Evolutionary conservation across 495 filamentous ascomycete genomes (phyloP).

Genomic region (Patellaria atrata): DNA sequence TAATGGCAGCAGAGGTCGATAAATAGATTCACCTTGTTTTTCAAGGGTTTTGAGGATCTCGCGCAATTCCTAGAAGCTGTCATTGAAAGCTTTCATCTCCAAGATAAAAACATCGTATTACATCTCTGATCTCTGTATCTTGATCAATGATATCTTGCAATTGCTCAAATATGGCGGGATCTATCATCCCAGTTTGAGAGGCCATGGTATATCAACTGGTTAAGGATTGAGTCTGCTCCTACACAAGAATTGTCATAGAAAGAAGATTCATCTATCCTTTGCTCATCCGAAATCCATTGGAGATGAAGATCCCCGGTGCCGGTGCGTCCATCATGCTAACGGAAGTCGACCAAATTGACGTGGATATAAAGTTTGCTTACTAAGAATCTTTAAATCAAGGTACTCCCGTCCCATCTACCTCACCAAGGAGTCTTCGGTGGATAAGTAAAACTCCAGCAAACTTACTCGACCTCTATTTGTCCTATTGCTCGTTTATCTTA

Average conservation of each 20-base stretch:
- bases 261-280: no score
- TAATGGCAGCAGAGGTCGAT: no score
- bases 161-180: constrained; percentile 71
- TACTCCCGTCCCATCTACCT: no score
- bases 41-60: constrained; percentile 69
- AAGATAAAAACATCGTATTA: no score
- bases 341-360: no score
- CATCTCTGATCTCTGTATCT: constrained; percentile 65
- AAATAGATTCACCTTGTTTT: constrained; percentile 39
- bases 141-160: constrained; percentile 85
- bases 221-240: no score
- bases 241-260: no score
- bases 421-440: constrained; percentile 13
- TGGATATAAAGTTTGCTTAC: no score
- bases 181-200: constrained; percentile 38
- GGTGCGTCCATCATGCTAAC: constrained; percentile 2
- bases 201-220: constrained; percentile 12
- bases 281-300: not conserved
- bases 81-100: no score
- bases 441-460: constrained; percentile 1
- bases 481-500: not conserved
- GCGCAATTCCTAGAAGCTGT: constrained; percentile 44
- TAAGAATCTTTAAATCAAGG: no score
- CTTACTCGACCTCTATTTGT: no score
- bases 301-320: constrained; percentile 1